These are phyloP conservation scores for Lactarius hatsudake DNA, from an alignment of 768 basidiomycete genomes.

Conservation along the genomic window DNA sequence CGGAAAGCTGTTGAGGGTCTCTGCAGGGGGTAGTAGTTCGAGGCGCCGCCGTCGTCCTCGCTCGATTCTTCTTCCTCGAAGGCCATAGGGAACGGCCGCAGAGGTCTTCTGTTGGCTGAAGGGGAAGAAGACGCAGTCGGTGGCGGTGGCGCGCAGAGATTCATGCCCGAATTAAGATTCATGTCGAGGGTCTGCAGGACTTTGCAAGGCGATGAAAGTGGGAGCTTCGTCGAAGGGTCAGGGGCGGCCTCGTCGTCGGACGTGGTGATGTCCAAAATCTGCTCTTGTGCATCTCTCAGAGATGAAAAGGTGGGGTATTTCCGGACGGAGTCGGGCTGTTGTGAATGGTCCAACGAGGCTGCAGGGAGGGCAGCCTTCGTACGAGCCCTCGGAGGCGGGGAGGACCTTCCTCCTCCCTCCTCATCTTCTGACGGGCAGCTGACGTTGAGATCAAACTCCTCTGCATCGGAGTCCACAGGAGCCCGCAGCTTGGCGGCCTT, in stretches of 20 bases:
- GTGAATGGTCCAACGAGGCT: neutral
- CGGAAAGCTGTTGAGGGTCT: neutral
- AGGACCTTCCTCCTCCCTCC: neutral
- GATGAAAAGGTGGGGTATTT: neutral
- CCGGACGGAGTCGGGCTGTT: neutral
- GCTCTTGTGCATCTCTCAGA: neutral
- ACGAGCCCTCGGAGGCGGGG: neutral
- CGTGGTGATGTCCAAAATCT: neutral
- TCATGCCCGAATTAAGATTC: neutral
- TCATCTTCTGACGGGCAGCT: slow-evolving; percentile 13
- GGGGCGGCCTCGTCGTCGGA: neutral
- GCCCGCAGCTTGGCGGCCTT: neutral
- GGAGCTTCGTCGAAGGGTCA: neutral
- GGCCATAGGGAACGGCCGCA: slow-evolving; percentile 17
- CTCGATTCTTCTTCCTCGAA: slow-evolving; percentile 17
- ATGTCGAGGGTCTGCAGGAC: slow-evolving; percentile 10
- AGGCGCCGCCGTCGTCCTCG: neutral
- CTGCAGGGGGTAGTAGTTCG: neutral
- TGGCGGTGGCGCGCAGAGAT: neutral
- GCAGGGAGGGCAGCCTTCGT: neutral
- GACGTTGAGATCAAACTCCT: slow-evolving; percentile 19
- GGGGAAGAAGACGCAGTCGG: neutral
- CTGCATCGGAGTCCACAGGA: neutral
- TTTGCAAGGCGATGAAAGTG: slow-evolving; percentile 14
- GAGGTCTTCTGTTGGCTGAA: neutral